Evolutionary conservation across 805 yeast genomes (phyloP), one percentile per base, ranked within the genome.

Genomic region (Cyberlindnera sargentensis): DNA sequence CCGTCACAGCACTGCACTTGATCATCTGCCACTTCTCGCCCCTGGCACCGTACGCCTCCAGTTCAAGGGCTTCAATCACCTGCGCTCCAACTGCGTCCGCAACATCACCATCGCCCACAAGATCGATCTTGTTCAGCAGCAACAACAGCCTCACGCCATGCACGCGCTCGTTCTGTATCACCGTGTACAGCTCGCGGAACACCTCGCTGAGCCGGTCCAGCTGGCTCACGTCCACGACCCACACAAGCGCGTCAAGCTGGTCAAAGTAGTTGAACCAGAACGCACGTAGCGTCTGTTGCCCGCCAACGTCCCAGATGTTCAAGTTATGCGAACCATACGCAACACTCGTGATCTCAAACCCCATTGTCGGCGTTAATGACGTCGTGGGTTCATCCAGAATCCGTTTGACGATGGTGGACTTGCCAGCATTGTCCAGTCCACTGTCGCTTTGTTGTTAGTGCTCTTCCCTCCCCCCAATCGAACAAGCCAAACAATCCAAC

Each of bases 261-360:
- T 89, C 96, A 34, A 53, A 52, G 62, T 91, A 90, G 64, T 90
- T 91, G 54, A 85, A 80, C 98, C 98, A 90, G 70, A 89, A 89
- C 15, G 90, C 80, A 38, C 98, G 67, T 35, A 90, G 67, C 2
- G 91, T 75, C 37, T 73, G 65, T 61, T 90, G 98, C 2, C 98
- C 98, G 5, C 98, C 98, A 9, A 90, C 80, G 57, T 87, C 96
- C 98, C 95, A 84, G 29, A 83, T 59, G 49, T 81, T 81, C 41
- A 84, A 57, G 33, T 48, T 50, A 36, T 47, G 40, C 3, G 66
- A 71, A 2, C 61, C 47, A 48, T 68, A 63, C 1, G 60, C 55
- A 1, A 84, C 55, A 1, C 90, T 78, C 39, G 76, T 73, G 49
- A 90, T 91, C 53, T 79, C 82, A 63, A 90, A 91, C 11, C 98